Conservation (phyloP, 2,329 filamentous ascomycete species). For the Stachybotrys chartarum region DNA sequence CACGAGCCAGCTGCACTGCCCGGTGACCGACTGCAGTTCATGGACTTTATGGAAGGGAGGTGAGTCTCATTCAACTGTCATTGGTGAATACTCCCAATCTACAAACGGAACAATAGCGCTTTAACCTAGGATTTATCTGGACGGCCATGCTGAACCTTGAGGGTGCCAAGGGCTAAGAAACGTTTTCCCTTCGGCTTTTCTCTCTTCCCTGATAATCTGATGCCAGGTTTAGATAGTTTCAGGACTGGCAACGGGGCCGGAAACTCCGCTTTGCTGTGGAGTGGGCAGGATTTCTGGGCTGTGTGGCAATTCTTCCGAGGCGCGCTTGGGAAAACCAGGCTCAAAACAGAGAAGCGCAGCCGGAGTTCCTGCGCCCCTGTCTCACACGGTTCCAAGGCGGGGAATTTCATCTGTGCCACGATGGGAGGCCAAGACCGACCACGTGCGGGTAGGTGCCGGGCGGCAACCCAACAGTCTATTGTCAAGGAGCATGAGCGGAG, state of each 20-base stretch:
- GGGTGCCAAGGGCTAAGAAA: no score
- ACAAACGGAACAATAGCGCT: no score
- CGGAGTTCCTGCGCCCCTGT: not conserved
- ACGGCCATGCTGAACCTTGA: no score
- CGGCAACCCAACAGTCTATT: not conserved
- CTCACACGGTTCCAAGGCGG: not conserved
- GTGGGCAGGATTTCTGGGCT: not conserved
- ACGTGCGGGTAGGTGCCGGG: not conserved
- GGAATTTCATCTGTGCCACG: not conserved
- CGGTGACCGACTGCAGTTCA: no score
- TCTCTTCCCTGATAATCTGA: not conserved
- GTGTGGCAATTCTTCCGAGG: slow-evolving; percentile 3
- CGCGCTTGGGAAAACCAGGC: not conserved
- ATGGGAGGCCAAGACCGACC: not conserved
- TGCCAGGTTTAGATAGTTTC: not conserved
- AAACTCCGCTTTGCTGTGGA: not conserved
- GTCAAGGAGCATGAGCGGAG: not conserved
- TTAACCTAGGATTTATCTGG: no score
- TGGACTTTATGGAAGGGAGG: no score
- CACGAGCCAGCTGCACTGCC: no score
- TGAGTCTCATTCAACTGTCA: no score
- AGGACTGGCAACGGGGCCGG: not conserved
- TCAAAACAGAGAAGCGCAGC: not conserved
- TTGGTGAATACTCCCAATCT: no score
- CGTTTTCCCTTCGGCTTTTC: no score